These are phyloP conservation scores for Stagonosporopsis rhizophila DNA, from an alignment of 2,329 filamentous ascomycete genomes.

Conservation along the genomic window DNA sequence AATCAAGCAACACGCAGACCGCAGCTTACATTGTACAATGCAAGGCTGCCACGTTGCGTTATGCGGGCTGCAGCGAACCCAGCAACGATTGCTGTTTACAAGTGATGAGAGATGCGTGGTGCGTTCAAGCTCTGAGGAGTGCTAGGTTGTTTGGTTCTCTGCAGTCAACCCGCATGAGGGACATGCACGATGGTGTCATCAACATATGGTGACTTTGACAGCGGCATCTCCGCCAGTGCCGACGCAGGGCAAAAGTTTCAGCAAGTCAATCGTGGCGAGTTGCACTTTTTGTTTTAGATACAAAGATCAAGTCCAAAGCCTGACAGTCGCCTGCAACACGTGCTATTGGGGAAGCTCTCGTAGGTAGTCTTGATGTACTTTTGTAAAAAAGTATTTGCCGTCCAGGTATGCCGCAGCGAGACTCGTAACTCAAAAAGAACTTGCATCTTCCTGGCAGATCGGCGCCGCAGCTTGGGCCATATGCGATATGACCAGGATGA, in stretches of 20 bases:
- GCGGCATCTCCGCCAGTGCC: not conserved
- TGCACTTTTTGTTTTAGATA: not conserved
- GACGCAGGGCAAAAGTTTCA: slow-evolving; percentile 2
- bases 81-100: slow-evolving; percentile 1
- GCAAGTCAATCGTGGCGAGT: not conserved
- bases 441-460: not conserved
- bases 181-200: slow-evolving; percentile 15
- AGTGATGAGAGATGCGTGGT: not conserved
- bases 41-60: not conserved
- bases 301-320: not conserved
- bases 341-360: not conserved
- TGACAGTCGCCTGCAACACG: not conserved
- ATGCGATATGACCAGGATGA: not conserved
- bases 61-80: not conserved
- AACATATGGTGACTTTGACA: not conserved
- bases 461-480: not conserved
- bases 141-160: not conserved
- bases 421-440: not conserved
- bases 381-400: too few species aligned
- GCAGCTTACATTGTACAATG: not conserved
- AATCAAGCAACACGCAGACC: not conserved
- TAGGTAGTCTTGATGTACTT: not conserved
- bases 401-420: not conserved
- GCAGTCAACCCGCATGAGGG: not conserved
- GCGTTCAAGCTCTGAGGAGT: too few species aligned